These are phyloP conservation scores for Aureobasidium melanogenum DNA, from an alignment of 2,329 filamentous ascomycete species.

Conservation along the genomic window DNA sequence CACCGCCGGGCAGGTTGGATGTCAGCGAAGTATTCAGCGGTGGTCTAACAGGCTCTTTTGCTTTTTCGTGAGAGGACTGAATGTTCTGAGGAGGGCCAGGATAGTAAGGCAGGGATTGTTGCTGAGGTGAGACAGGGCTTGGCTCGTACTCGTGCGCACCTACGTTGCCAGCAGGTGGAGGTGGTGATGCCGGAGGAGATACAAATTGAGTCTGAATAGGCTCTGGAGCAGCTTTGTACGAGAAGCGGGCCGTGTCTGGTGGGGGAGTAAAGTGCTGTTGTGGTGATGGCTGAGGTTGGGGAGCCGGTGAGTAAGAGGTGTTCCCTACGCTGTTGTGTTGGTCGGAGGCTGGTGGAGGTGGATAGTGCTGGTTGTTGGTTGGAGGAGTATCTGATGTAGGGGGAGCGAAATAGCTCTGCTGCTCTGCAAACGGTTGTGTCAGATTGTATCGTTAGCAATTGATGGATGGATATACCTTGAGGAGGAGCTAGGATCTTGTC, in stretches of 20 bases:
- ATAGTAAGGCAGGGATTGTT: slow-evolving; percentile 27
- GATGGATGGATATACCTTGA: neutral
- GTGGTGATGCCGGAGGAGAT: slow-evolving; percentile 5
- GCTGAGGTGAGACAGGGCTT: slow-evolving; percentile 14
- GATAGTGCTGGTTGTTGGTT: neutral
- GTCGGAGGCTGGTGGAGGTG: neutral
- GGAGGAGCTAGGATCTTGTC: neutral
- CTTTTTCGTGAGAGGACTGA: slow-evolving; percentile 25
- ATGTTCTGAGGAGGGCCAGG: slow-evolving; percentile 26
- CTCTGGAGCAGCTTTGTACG: neutral
- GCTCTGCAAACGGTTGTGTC: neutral
- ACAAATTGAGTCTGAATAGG: slow-evolving; percentile 6
- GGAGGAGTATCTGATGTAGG: slow-evolving; percentile 4
- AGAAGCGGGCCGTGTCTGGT: neutral
- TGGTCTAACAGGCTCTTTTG: slow-evolving; percentile 11
- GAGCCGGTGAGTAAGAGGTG: slow-evolving; percentile 9
- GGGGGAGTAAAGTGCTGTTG: slow-evolving; percentile 14
- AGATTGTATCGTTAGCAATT: neutral
- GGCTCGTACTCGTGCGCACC: neutral
- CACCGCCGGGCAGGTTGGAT: slow-evolving; percentile 27
- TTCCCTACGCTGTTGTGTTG: neutral
- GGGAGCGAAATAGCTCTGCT: slow-evolving; percentile 13
- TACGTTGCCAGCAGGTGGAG: slow-evolving; percentile 2
- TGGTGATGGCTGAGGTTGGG: neutral
- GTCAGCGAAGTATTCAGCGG: slow-evolving; percentile 24